Conservation (phyloP, 768 basidiomycete species). For the Mycena venus region DNA sequence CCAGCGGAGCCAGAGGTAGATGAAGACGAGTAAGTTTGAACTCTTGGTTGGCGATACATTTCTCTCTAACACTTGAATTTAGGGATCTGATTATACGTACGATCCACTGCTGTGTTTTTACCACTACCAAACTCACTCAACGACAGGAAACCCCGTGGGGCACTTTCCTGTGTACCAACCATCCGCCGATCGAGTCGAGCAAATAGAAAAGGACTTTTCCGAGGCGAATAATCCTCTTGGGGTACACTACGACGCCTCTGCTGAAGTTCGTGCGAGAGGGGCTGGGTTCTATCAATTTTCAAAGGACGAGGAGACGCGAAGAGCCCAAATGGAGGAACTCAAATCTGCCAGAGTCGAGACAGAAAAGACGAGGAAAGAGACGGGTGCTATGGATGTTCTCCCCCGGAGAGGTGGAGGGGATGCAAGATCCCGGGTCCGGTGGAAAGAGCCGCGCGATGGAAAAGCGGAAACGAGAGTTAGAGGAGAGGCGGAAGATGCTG, state of each 20-base stretch:
- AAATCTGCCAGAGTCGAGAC: slow-evolving; percentile 79
- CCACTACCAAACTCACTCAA: neutral
- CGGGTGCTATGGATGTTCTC: slow-evolving; percentile 69
- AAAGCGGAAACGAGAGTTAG: slow-evolving; percentile 81
- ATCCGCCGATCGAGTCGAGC: slow-evolving; percentile 81
- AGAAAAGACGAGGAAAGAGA: slow-evolving; percentile 67
- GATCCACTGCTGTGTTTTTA: slow-evolving; percentile 29
- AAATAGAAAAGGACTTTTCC: slow-evolving; percentile 76
- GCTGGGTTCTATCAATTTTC: slow-evolving; percentile 96
- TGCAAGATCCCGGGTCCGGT: slow-evolving; percentile 56
- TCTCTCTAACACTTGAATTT: slow-evolving; percentile 16
- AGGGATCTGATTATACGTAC: slow-evolving; percentile 75
- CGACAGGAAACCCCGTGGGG: slow-evolving; percentile 80
- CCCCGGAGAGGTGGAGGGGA: slow-evolving; percentile 87
- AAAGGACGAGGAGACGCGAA: slow-evolving; percentile 83
- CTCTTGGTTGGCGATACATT: neutral
- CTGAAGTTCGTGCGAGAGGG: slow-evolving; percentile 89
- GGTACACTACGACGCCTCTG: slow-evolving; percentile 84
- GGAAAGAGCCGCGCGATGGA: slow-evolving; percentile 71
- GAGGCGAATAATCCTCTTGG: slow-evolving; percentile 81
- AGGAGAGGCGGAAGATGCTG: slow-evolving; percentile 71
- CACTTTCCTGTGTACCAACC: slow-evolving; percentile 93
- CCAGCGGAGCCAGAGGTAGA: slow-evolving; percentile 59
- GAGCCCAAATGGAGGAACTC: slow-evolving; percentile 87
- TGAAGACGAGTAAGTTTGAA: slow-evolving; percentile 68